Evolutionary conservation across 495 filamentous ascomycete genomes (phyloP).

Genomic region (Paragyromitra xinjiangensis): DNA sequence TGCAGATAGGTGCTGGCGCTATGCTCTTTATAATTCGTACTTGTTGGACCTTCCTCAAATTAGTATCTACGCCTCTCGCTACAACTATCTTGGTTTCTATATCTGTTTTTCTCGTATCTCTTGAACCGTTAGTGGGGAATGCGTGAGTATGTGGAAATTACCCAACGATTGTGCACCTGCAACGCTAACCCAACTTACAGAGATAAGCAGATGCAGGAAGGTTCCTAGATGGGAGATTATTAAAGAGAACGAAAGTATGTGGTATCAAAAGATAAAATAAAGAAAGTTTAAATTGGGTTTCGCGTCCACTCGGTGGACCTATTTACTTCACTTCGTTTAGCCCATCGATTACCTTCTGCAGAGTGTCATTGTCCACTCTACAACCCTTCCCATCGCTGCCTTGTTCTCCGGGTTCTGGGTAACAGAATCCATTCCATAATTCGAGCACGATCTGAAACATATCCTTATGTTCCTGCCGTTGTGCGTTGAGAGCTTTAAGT

Average conservation of each 20-base stretch:
- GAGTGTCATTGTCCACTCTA: slow-evolving; percentile 37
- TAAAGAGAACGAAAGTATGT: background rate
- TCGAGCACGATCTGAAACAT: slow-evolving; percentile 49
- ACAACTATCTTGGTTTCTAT: background rate
- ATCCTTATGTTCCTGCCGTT: slow-evolving; percentile 36
- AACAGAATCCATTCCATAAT: slow-evolving; percentile 46
- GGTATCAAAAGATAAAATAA: background rate
- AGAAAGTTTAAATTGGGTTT: background rate
- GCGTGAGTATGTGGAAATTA: too few species aligned
- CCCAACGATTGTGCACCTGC: background rate
- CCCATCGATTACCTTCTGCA: slow-evolving; percentile 39
- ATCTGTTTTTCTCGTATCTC: background rate
- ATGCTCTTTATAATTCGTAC: background rate
- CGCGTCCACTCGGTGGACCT: background rate
- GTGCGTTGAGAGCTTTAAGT: slow-evolving; percentile 36
- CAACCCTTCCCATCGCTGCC: slow-evolving; percentile 23
- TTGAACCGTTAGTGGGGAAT: background rate
- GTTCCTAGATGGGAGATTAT: background rate
- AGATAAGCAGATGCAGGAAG: background rate
- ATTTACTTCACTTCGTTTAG: slow-evolving; percentile 27
- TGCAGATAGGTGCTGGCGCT: too few species aligned
- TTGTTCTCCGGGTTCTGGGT: slow-evolving; percentile 3
- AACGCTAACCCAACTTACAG: too few species aligned
- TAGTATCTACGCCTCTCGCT: too few species aligned
- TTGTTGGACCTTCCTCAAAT: background rate